Conservation (phyloP, 306 rosid species). For the Rubus parviflorus region DNA sequence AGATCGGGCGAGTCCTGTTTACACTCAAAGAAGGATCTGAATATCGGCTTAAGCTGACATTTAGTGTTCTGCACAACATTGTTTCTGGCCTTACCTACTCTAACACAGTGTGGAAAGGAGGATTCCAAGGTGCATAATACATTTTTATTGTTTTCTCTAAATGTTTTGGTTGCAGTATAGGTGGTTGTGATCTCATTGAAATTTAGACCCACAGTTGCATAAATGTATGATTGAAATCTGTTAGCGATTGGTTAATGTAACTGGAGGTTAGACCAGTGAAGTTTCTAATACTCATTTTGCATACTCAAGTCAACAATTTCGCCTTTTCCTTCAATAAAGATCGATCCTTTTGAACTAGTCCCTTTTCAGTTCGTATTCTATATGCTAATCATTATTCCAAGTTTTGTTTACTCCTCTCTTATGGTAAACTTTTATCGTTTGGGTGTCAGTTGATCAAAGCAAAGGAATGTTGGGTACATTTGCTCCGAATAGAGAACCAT, state of each 20-base stretch:
- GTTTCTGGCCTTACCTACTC: constrained; percentile 86
- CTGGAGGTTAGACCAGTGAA: not conserved
- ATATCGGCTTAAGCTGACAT: constrained; percentile 70
- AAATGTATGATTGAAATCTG: not conserved
- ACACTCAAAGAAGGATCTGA: constrained; percentile 71
- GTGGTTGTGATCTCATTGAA: not conserved
- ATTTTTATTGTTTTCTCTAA: not conserved
- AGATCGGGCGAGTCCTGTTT: constrained; percentile 49
- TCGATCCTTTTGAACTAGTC: not conserved
- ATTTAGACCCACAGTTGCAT: not conserved
- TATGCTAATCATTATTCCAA: not conserved
- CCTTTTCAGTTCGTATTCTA: not conserved
- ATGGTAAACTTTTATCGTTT: constrained; percentile 13
- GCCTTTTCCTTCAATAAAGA: not conserved
- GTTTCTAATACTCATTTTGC: not conserved
- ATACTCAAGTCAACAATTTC: not conserved
- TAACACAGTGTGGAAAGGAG: constrained; percentile 91
- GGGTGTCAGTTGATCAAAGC: constrained; percentile 72
- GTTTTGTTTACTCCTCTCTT: not conserved
- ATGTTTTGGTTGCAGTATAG: not conserved
- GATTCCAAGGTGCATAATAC: constrained; percentile 60
- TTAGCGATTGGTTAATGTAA: not conserved
- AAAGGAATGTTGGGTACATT: constrained; percentile 95
- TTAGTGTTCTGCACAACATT: constrained; percentile 85
- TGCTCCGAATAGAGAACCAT: constrained; percentile 78